Evolutionary conservation across 148 eudicot genomes (phyloP).

Genomic region (Vaccinium myrtillus): DNA sequence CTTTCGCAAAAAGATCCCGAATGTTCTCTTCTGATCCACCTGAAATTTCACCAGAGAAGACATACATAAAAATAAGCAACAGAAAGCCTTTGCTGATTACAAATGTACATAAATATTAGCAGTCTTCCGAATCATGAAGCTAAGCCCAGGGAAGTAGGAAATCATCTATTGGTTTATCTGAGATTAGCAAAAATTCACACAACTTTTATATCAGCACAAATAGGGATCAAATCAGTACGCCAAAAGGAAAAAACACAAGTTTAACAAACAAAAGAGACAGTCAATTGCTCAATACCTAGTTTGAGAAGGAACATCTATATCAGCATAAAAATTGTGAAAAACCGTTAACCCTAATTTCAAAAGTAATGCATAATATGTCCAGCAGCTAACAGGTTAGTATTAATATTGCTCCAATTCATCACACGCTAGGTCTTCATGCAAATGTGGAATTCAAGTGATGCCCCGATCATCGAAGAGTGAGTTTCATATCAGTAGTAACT

Average conservation of each 20-base stretch:
- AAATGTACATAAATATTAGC: neutral
- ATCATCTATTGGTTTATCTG: neutral
- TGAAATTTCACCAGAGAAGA: slow-evolving; percentile 22
- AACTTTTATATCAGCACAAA: neutral
- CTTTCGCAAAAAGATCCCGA: slow-evolving; percentile 79
- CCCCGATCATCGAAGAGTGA: neutral
- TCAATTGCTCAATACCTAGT: neutral
- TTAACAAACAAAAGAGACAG: neutral
- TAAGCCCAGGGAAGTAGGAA: slow-evolving; percentile 9
- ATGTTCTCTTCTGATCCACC: slow-evolving; percentile 92
- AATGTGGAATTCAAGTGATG: neutral
- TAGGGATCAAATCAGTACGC: neutral
- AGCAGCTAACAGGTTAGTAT: neutral
- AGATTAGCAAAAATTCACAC: neutral
- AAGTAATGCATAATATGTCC: neutral
- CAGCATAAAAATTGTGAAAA: too few relatives aligned
- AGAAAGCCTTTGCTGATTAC: neutral
- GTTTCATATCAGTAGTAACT: neutral
- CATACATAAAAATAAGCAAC: neutral
- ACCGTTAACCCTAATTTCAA: neutral
- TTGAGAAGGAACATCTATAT: too few relatives aligned
- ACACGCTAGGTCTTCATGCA: neutral
- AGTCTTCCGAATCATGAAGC: neutral
- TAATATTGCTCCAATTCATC: neutral
- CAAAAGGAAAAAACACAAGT: neutral